Evolutionary conservation across 306 rosid species (phyloP).

Genomic region (Inga laurina): DNA sequence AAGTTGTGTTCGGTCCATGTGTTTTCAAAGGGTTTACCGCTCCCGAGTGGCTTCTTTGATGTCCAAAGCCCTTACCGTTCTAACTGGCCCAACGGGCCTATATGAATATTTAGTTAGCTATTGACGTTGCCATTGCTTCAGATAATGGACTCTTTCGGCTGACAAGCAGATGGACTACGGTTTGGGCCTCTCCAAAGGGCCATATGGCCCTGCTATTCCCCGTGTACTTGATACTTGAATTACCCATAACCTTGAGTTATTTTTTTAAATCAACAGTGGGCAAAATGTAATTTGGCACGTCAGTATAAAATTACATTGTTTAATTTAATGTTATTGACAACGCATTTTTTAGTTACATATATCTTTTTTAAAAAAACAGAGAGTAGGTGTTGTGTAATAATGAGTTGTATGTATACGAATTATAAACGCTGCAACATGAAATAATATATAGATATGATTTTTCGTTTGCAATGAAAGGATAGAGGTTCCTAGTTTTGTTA

Average conservation of each 20-base stretch:
- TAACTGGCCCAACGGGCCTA: neutral
- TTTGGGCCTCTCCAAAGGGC: neutral
- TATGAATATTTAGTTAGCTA: neutral
- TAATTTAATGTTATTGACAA: neutral
- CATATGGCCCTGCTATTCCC: neutral
- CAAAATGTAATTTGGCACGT: no score
- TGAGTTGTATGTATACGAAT: neutral
- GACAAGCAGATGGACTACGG: no score
- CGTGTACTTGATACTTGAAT: no score
- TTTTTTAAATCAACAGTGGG: no score
- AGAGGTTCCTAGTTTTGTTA: neutral
- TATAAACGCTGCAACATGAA: neutral
- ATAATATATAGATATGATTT: no score
- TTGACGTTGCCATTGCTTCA: no score
- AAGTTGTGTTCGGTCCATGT: no score
- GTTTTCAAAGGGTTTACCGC: neutral
- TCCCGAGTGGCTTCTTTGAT: neutral
- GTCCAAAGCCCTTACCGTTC: neutral
- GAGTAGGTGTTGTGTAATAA: neutral
- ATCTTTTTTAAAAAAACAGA: no score
- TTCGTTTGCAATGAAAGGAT: neutral
- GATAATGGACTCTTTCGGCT: neutral
- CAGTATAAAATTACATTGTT: no score
- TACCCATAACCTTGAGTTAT: neutral
- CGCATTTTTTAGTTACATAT: no score